Base-by-base conservation (phyloP, 345 rosid genomes). In the Acer yangbiense region DNA sequence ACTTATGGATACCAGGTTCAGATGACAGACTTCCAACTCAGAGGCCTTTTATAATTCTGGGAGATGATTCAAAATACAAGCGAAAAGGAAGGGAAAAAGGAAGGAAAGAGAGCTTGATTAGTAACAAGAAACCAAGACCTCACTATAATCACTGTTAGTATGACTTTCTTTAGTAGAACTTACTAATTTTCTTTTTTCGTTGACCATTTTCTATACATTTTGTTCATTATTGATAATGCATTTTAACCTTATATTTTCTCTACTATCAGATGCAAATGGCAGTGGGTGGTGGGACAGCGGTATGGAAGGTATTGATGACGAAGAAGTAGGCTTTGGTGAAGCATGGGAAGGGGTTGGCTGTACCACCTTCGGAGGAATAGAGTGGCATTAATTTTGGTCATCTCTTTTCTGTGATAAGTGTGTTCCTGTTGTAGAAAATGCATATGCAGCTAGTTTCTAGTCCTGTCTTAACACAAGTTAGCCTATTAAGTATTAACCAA, bases 281-380 rank as follows among this genome's bases (percentile, higher is more conserved):
- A 27, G 84, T 68, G 97, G 97, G 65, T 93, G 95, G 92, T 95
- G 97, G 98, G 95, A 91, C 76, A 12, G 83, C 52, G 87, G 86
- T 76, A 93, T 89, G 98, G 95, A 89, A 85, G 98, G 98, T 72
- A 84, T 93, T 76, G 98, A 95, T 72, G 76, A 80, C 0, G 98
- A 90, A 76, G 97, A 88, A 89, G 95, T 91, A 17, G 97, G 97
- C 21, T 79, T 32, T 20, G 84, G 89, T 68, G 94, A 93, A 81
- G 83, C 84, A 14, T 93, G 97, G 98, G 98, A 94, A 91, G 97
- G 97, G 20, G 92, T 94, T 27, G 97, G 97, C 66, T 86, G 94
- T 16, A 86, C 97, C 48, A 94, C 97, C 9, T 82, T 85, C 3
- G 95, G 95, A 41, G 97, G 88, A 79, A 84, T 86, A 25, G 93